Evolutionary conservation across 148 eudicot species (phyloP), one percentile per base, ranked within the genome.

Genomic region (Talinum fruticosum): DNA sequence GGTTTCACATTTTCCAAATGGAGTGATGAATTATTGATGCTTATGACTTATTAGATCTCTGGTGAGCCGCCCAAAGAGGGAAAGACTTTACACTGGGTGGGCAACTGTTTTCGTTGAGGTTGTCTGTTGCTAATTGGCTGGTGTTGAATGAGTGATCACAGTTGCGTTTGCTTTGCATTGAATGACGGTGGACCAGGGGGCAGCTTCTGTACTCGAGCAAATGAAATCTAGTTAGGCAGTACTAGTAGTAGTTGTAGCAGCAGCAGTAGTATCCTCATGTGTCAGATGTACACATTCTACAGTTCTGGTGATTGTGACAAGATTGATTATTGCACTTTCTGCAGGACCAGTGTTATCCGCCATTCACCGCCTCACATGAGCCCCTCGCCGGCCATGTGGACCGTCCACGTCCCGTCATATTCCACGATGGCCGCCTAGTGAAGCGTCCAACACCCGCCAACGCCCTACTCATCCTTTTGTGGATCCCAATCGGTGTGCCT

Each of bases 401-500:
- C 44, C 78, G 89, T 32, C 83, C 83, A 71, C 29, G 21, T 18
- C 76, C 81, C 13, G 75, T 85, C 53, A 78, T 78, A 41, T 82
- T 82, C 79, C 84, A 82, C 37, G 84, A 82, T 30, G 84, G 84
- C 30, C 78, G 84, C 62, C 78, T 83, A 1, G 76, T 66, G 0
- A 70, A 61, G 6, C 57, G 66, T 19, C 79, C 85, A 5, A 83
- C 81, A 41, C 82, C 79, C 0, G 35, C 67, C 15, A 80, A 81
- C 0, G 85, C 97, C 6, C 88, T 94, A 51, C 47, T 92, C 10
- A 88, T 94, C 81, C 82, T 94, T 76, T 13, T 86, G 36, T 92
- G 97, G 97, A 83, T 94, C 81, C 98, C 97, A 0, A 1, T 94
- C 10, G 98, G 97, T 16, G 54, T 89, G 41, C 15, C 83, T 13